Conservation (phyloP, 2,329 filamentous ascomycete genomes). For the Fusarium hainanense region DNA sequence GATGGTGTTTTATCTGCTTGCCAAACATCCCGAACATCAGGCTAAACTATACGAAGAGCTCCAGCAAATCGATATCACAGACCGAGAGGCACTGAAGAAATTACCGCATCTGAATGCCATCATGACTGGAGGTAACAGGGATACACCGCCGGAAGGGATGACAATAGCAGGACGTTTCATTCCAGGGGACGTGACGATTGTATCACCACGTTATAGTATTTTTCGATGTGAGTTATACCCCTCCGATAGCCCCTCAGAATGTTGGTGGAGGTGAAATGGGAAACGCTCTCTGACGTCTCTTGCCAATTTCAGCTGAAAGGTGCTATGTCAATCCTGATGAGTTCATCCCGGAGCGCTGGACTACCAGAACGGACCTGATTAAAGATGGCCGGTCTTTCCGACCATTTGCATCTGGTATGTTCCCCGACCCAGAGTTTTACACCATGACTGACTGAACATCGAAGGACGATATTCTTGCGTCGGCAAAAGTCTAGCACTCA, state of each 20-base stretch:
- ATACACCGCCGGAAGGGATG: not conserved
- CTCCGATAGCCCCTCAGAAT: too few species aligned
- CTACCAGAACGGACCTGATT: not conserved
- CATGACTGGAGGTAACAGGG: not conserved
- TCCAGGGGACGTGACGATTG: not conserved
- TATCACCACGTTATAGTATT: not conserved
- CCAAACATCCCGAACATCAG: not conserved
- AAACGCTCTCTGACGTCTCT: not conserved
- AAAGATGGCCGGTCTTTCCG: not conserved
- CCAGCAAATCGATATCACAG: not conserved
- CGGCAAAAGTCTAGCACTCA: rapidly evolving
- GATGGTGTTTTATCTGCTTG: not conserved
- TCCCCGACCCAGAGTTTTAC: rapidly evolving
- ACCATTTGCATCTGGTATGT: rapidly evolving
- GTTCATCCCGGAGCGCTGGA: not conserved
- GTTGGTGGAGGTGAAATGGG: too few species aligned
- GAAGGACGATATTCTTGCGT: not conserved
- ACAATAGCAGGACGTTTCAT: not conserved
- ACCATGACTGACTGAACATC: not conserved
- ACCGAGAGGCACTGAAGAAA: not conserved
- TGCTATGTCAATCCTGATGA: not conserved
- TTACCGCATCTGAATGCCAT: not conserved
- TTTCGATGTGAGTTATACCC: not conserved
- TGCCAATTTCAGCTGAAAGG: not conserved
- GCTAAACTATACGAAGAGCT: not conserved